A percentile compares a stretch with the other conserved stretches of the same genome.
These are phyloP conservation scores for Trichosporon sp. DNA, from an alignment of 1,284 basidiomycete species.

Conservation along the genomic window DNA sequence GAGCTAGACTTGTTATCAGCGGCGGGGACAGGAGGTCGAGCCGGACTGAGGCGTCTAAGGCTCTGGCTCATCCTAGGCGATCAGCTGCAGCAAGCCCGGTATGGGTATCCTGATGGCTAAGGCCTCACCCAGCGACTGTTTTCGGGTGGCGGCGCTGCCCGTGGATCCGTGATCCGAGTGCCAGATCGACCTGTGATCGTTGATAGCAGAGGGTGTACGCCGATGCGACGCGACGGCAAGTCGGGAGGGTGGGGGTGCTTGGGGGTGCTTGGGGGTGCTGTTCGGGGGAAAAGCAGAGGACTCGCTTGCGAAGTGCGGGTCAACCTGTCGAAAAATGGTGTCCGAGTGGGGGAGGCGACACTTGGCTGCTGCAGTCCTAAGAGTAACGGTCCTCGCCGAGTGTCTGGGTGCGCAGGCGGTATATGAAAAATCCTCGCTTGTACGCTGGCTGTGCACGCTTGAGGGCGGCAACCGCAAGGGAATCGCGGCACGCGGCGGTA, in stretches of 20 bases:
- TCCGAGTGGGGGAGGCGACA: conserved; percentile 7
- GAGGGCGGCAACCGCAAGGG: not conserved
- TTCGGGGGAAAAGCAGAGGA: not conserved
- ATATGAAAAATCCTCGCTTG: not conserved
- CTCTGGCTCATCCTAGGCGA: conserved; percentile 13
- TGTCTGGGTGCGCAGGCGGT: not conserved
- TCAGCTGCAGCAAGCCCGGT: not conserved
- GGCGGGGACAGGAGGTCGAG: not conserved
- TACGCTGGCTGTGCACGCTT: not conserved
- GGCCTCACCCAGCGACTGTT: not conserved
- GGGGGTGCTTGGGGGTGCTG: not conserved
- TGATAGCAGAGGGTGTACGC: not conserved
- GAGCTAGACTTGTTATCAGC: conserved; percentile 15
- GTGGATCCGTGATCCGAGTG: not conserved
- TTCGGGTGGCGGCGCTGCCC: conserved; percentile 4
- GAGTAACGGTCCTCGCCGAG: not conserved
- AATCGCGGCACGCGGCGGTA: not conserved
- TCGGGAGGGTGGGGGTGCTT: not conserved
- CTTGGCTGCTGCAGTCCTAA: no score
- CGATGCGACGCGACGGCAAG: not conserved
- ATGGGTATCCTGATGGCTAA: not conserved
- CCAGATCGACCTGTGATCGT: not conserved
- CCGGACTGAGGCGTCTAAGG: conserved; percentile 18
- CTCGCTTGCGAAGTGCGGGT: conserved; percentile 1
- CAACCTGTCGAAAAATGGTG: not conserved